phyloP scores from a whole-genome alignment of 2,329 filamentous ascomycete genomes.

The Dactylonectria macrodidyma region DNA sequence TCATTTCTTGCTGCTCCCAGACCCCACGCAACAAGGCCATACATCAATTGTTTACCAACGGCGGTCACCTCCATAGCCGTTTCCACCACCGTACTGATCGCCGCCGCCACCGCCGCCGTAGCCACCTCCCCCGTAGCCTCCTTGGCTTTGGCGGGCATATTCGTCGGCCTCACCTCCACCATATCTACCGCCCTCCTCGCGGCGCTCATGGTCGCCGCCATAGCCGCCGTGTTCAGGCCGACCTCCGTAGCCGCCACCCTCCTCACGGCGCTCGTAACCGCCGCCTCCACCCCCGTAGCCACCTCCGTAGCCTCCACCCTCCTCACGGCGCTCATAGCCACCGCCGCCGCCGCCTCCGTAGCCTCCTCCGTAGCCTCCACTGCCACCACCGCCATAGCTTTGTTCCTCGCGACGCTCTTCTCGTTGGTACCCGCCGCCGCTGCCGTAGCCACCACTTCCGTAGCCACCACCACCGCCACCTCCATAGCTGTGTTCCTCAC shows the following conservation, averaged over 20 bases:
- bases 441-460: neutral
- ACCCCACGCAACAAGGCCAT: neutral
- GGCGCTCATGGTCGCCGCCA: constrained; percentile 45
- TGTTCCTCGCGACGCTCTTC: constrained; percentile 29
- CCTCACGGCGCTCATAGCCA: constrained; percentile 38
- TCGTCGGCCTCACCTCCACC: constrained; percentile 45
- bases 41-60: constrained; percentile 39
- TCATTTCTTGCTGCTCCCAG: neutral
- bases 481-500: constrained; percentile 37
- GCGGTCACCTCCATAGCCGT: constrained; percentile 44
- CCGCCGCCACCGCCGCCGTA: constrained; percentile 31
- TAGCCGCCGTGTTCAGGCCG: constrained; percentile 38
- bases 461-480: constrained; percentile 37
- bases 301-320: constrained; percentile 26
- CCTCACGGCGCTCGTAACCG: constrained; percentile 40
- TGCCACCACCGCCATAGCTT: constrained; percentile 24
- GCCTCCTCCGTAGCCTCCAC: constrained; percentile 30
- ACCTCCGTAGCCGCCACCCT: constrained; percentile 37
- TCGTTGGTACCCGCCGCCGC: constrained; percentile 14
- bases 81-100: constrained; percentile 31
- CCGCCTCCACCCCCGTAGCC: constrained; percentile 35
- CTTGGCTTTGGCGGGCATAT: constrained; percentile 41
- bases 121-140: constrained; percentile 22
- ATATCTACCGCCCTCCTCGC: constrained; percentile 47
- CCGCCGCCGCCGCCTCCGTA: constrained; percentile 39